phyloP scores from a whole-genome alignment of 2,329 filamentous ascomycete species.

The Grosmannia clavigera region DNA sequence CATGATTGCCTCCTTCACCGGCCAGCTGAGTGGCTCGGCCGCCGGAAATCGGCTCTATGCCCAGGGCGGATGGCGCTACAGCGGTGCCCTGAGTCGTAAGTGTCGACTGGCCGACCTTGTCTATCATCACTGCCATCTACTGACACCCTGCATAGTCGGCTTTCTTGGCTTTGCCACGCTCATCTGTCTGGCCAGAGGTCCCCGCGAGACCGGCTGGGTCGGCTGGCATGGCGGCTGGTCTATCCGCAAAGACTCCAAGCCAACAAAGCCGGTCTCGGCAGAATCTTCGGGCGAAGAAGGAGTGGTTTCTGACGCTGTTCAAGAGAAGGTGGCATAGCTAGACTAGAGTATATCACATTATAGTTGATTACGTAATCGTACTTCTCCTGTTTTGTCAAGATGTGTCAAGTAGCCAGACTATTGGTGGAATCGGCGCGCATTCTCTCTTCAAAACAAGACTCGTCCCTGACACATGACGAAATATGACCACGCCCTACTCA shows the following conservation, averaged over 20 bases:
- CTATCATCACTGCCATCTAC: neutral
- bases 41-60: constrained; percentile 43
- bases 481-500: too few species aligned
- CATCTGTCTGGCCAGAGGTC: constrained; percentile 24
- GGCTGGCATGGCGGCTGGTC: constrained; percentile 31
- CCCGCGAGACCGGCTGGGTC: constrained; percentile 27
- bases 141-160: constrained; percentile 16
- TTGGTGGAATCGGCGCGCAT: too few species aligned
- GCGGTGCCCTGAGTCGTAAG: constrained; percentile 28
- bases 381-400: too few species aligned
- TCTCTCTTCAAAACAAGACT: too few species aligned
- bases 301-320: neutral
- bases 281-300: neutral
- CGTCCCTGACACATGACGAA: too few species aligned
- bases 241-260: constrained; percentile 4
- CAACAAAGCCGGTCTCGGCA: neutral
- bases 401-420: too few species aligned
- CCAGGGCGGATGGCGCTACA: constrained; percentile 36
- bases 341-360: too few species aligned
- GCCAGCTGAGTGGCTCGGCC: constrained; percentile 59
- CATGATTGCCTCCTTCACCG: constrained; percentile 64
- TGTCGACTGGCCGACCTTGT: neutral
- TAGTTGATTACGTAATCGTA: too few species aligned
- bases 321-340: neutral
- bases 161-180: constrained; percentile 25